Evolutionary conservation across 306 rosid species (phyloP), one percentile per base, ranked within the genome.

Genomic region (Cucurbita moschata): DNA sequence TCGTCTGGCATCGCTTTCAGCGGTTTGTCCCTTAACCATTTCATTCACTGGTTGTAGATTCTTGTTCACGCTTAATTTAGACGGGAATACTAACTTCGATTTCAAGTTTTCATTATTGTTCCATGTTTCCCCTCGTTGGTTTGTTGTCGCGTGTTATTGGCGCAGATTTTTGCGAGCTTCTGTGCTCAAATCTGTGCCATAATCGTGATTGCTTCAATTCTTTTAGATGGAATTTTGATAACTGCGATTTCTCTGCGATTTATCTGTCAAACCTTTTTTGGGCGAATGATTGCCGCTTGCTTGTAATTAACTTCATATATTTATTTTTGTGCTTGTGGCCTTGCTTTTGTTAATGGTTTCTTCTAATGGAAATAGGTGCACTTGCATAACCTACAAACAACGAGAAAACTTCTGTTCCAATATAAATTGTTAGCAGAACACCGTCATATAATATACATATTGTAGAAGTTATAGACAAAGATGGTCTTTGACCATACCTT

Each of bases 1-100:
- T 84, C 87, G 13, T 84, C 87, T 4, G 87, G 87, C 35, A 81
- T 81, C 21, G 83, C 87, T 58, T 84, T 81, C 56, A 79, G 85
- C 54, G 85, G 83, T 83, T 44, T 10, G 42, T 10, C 2, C 16
- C 35, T 54, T 55, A 0, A 7, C 12, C 18, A 47, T 26, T 16
- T 19, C 76, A 47, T 30, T 7, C 16, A 2, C 39, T 9, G 11
- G 19, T 58, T 0, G 35, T 14, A 23, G 55, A 19, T 55, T 68
- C 7, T 21, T 18, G 79, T 44, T 19, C n/a, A 8, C 13, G 2
- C 35, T 43, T 47, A 11, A 35, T 19, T 37, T 57, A 47, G 12
- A 11, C 11, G 37, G 62, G 38, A 16, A 11, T 38, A n/a, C 63
- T 7, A 37, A 40, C 15, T 44, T 53, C 10, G 47, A 52, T 71